A percentile compares a stretch with the other conserved stretches of the same genome.
Conservation (phyloP, 2,329 filamentous ascomycete species). For the Thyridium curvatum region DNA sequence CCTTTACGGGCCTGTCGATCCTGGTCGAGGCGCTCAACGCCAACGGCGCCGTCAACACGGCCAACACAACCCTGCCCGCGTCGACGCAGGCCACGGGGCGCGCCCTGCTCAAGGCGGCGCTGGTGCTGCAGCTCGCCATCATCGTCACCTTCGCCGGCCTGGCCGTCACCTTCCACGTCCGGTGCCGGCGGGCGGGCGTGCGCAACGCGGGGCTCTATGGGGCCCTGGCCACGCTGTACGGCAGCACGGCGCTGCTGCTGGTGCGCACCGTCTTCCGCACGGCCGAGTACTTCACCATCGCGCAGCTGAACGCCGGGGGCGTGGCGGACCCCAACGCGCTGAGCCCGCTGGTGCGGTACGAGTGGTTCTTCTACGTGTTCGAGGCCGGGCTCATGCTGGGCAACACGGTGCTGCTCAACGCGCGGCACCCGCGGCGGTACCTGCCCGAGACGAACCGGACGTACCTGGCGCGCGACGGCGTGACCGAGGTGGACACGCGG, state of each 20-base stretch:
- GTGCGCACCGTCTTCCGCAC: conserved; percentile 43
- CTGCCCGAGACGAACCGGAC: conserved; percentile 26
- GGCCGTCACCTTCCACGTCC: conserved; percentile 36
- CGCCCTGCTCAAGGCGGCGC: conserved; percentile 30
- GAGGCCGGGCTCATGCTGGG: conserved; percentile 32
- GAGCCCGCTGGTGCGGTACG: conserved; percentile 29
- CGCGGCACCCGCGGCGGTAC: conserved; percentile 28
- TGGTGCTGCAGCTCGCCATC: conserved; percentile 40
- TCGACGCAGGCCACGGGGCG: conserved; percentile 25
- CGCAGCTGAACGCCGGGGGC: conserved; percentile 20
- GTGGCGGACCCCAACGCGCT: conserved; percentile 14
- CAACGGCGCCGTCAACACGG: conserved; percentile 30
- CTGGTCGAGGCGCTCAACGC: conserved; percentile 41
- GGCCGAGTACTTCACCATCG: conserved; percentile 36
- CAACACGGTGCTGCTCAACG: conserved; percentile 31
- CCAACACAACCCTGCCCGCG: conserved; percentile 25
- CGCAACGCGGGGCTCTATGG: conserved; percentile 10
- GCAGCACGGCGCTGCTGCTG: conserved; percentile 35
- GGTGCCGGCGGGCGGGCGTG: conserved; percentile 16
- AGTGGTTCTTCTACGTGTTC: conserved; percentile 40
- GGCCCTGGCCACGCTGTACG: conserved; percentile 32
- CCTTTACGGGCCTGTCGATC: conserved; percentile 37
- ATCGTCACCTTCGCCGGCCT: conserved; percentile 37
- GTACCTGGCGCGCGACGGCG: conserved; percentile 30
- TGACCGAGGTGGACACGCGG: conserved; percentile 22